A percentile compares a stretch with the other conserved stretches of the same genome.
These are phyloP conservation scores for Kurtzmaniella natalensis DNA, from an alignment of 1,139 yeast genomes.

Conservation along the genomic window DNA sequence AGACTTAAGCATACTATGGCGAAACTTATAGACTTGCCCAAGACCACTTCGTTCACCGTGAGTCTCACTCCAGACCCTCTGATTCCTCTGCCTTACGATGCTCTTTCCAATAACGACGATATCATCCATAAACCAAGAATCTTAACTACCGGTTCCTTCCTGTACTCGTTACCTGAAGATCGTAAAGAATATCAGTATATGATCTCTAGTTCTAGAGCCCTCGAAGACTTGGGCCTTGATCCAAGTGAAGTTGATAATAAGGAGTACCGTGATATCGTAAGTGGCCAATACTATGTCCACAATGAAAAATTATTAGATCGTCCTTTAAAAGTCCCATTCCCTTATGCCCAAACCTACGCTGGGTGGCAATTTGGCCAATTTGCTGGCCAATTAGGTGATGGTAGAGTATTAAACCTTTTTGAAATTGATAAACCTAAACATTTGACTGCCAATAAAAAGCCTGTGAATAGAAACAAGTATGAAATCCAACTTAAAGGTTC, in stretches of 20 bases:
- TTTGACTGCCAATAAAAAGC: constrained; percentile 5
- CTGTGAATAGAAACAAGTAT: constrained; percentile 31
- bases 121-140: constrained; percentile 52
- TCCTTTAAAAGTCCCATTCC: constrained; percentile 47
- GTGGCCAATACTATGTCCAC: constrained; percentile 49
- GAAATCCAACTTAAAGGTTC: constrained; percentile 88
- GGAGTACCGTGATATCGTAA: constrained; percentile 51
- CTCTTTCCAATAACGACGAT: constrained; percentile 36
- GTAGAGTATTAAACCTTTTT: constrained; percentile 80
- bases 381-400: constrained; percentile 98
- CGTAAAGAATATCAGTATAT: constrained; percentile 53
- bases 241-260: constrained; percentile 32
- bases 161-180: constrained; percentile 64
- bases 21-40: constrained; percentile 26
- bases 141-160: constrained; percentile 61
- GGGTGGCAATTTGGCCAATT: constrained; percentile 96
- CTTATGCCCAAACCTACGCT: constrained; percentile 89
- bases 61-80: constrained; percentile 56
- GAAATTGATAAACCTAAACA: constrained; percentile 46
- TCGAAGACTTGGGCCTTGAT: constrained; percentile 56
- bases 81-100: constrained; percentile 48
- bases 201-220: constrained; percentile 56
- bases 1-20: constrained; percentile 7
- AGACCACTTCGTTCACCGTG: constrained; percentile 50
- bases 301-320: constrained; percentile 26